Percentiles rank a stretch among this genome's conserved stretches.
Conservation (phyloP, 345 rosid species). For the Sapria himalayana region DNA sequence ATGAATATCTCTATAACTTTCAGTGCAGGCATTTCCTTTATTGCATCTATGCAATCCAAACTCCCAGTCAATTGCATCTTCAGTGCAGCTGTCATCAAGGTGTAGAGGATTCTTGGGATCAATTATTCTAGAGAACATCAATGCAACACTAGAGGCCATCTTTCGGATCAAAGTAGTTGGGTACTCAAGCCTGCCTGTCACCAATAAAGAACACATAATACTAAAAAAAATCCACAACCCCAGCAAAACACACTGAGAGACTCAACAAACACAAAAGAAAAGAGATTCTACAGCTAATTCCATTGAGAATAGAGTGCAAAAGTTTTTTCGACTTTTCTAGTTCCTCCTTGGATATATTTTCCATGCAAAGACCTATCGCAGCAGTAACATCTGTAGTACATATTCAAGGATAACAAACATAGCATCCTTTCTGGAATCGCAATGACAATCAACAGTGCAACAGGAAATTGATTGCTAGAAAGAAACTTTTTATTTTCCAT, state of each 20-base stretch:
- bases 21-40: slow-evolving; percentile 13
- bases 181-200: slow-evolving; percentile 78
- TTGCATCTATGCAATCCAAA: slow-evolving; percentile 26
- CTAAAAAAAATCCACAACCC: slow-evolving; percentile 7
- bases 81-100: slow-evolving; percentile 61
- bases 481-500: too few species aligned
- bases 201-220: slow-evolving; percentile 12
- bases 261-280: slow-evolving; percentile 8
- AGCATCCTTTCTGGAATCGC: too few species aligned
- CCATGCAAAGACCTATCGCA: slow-evolving; percentile 79
- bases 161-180: slow-evolving; percentile 54
- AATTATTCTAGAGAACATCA: slow-evolving; percentile 61
- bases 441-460: too few species aligned
- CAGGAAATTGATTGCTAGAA: too few species aligned
- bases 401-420: slow-evolving; percentile 25
- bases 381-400: slow-evolving; percentile 48
- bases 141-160: slow-evolving; percentile 81
- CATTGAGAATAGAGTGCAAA: slow-evolving; percentile 79
- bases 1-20: slow-evolving; percentile 11
- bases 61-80: slow-evolving; percentile 73
- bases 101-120: slow-evolving; percentile 78
- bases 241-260: slow-evolving; percentile 7
- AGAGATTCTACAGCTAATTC: slow-evolving; percentile 60
- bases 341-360: slow-evolving; percentile 67
- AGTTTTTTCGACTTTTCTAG: slow-evolving; percentile 48